Evolutionary conservation across 306 rosid genomes (phyloP), one percentile per base, ranked within the genome.

Genomic region (Quercus agrifolia): DNA sequence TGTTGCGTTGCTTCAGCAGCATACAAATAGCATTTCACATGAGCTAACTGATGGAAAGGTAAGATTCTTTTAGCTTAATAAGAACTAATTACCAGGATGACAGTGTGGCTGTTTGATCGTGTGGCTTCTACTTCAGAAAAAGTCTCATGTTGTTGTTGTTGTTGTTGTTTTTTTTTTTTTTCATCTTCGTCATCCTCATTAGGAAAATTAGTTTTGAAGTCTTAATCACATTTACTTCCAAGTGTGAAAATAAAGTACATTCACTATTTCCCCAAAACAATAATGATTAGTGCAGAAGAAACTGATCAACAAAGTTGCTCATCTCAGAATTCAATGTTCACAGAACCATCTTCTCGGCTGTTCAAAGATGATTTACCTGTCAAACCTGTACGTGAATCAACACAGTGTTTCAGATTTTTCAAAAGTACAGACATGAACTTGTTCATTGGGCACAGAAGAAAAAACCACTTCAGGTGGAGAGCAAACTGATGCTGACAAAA

Each of bases 21-120:
- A 33, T 33, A 33, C 6, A 33, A 33, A 33, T 33, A 33, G 38
- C 38, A 1, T 93, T 54, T 15, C 83, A 61, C 74, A 83, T 54
- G 91, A 86, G 81, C 92, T 90, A 59, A 93, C 92, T 63, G 87
- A 81, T 88, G 93, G 90, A 82, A 85, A 83, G 97, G 98, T 94
- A 88, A 51, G 64, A 59, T 51, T 76, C 19, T 71, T 67, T 14
- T 62, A 3, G 19, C 54, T 64, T 20, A 44, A 44, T 18, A 6
- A 33, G 35, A 28, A 28, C 30, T 28, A 28, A 28, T 28, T 28
- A 28, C 30, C 30, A 28, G 30, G 30, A 28, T 28, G 30, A 28
- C 30, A 28, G 4, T 28, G 30, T 28, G 30, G 30, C 30, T 28
- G 30, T 28, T 28, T 28, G 30, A 28, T 28, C 0, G 0, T 28